Conservation (phyloP, 129 eudicot genomes). For the Arctium lappa region DNA sequence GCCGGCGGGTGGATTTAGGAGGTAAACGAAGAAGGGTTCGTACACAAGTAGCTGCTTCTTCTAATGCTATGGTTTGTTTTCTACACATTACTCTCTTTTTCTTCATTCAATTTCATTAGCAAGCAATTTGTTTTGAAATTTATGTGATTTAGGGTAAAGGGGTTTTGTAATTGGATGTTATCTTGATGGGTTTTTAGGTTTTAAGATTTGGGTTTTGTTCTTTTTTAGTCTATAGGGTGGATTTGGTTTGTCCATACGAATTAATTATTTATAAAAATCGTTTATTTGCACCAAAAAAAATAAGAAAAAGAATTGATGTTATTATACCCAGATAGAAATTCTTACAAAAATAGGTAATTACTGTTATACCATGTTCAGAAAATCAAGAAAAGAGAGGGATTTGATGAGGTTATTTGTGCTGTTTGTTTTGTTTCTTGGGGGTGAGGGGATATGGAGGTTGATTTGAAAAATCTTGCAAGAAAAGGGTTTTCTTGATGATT, state of each 20-base stretch:
- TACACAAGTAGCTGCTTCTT: conserved; percentile 15
- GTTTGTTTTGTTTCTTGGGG: neutral
- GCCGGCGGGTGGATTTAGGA: conserved; percentile 25
- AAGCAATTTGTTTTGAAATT: neutral
- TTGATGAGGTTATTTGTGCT: neutral
- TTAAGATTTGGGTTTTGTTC: neutral
- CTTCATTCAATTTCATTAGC: neutral
- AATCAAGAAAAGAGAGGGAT: neutral
- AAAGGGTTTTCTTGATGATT: neutral
- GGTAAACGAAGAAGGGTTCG: conserved; percentile 11
- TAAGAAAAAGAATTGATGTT: neutral
- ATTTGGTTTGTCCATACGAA: neutral
- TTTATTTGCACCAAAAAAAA: neutral
- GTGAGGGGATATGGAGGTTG: neutral
- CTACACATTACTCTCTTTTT: neutral
- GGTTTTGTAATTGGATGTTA: neutral
- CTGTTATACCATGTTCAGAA: neutral
- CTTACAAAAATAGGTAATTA: neutral
- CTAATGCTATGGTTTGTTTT: conserved; percentile 25
- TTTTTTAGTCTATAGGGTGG: neutral
- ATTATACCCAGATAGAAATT: neutral
- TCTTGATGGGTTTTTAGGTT: neutral
- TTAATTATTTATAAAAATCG: neutral
- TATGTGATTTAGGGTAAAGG: neutral
- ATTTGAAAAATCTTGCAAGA: neutral